A percentile compares a stretch with the other conserved stretches of the same genome.
Evolutionary conservation across 1,139 yeast genomes (phyloP).

Genomic region (Lodderomyces theae): DNA sequence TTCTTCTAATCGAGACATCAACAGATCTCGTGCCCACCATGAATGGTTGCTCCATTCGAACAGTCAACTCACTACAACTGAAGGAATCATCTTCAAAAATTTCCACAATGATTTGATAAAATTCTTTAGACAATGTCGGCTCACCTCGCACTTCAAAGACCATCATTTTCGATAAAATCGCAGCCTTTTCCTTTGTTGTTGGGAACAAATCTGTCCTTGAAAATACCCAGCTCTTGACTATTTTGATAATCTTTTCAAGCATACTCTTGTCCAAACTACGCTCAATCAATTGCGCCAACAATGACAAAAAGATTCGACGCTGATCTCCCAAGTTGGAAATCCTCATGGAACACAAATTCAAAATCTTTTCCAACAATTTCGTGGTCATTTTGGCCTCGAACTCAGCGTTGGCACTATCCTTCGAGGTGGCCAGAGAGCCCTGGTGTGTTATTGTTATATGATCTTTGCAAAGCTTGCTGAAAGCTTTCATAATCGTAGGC

Average conservation of each 20-base stretch:
- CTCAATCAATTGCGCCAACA: conserved; percentile 87
- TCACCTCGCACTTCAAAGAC: conserved; percentile 88
- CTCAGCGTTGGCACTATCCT: conserved; percentile 37
- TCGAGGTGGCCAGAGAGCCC: conserved; percentile 32
- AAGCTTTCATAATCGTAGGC: conserved; percentile 78
- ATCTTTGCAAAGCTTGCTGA: conserved; percentile 85
- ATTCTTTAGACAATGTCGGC: conserved; percentile 71
- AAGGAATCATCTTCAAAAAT: conserved; percentile 81
- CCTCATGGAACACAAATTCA: conserved; percentile 76
- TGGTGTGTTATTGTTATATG: conserved; percentile 71
- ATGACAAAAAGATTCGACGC: conserved; percentile 79
- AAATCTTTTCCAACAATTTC: conserved; percentile 67
- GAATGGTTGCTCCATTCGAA: conserved; percentile 95
- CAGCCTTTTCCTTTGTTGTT: conserved; percentile 94
- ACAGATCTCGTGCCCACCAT: conserved; percentile 87
- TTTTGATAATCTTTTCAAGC: conserved; percentile 69
- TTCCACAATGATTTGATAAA: conserved; percentile 82
- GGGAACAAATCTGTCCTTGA: conserved; percentile 83
- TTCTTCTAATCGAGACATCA: conserved; percentile 71
- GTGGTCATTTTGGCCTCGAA: conserved; percentile 79
- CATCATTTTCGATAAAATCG: conserved; percentile 89
- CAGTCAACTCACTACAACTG: conserved; percentile 85
- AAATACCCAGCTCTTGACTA: conserved; percentile 89
- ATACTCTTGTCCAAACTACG: conserved; percentile 78
- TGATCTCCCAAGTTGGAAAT: conserved; percentile 89